Conservation (phyloP, 805 yeast genomes). For the Diddensiella transvaalensis region DNA sequence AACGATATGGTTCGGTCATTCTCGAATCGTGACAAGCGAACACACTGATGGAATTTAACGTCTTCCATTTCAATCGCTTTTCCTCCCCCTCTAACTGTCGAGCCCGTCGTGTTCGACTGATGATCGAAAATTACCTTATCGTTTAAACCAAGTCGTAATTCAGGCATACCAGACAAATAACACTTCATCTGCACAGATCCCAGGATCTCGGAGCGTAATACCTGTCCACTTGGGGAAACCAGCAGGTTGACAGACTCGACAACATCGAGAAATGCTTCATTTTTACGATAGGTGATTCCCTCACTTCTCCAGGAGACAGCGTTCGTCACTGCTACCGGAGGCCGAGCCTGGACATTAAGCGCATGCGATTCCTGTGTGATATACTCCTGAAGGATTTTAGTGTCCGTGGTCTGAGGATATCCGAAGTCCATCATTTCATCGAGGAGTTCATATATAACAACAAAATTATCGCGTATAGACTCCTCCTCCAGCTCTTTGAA, state of each 20-base stretch:
- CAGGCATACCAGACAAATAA: conserved; percentile 89
- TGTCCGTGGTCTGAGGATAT: conserved; percentile 78
- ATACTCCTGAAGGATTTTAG: conserved; percentile 72
- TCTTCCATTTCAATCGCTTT: conserved; percentile 48
- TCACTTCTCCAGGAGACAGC: conserved; percentile 90
- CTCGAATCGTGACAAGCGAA: conserved; percentile 63
- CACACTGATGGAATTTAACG: conserved; percentile 85
- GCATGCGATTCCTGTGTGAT: conserved; percentile 54
- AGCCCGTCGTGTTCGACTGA: conserved; percentile 28
- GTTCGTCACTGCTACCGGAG: conserved; percentile 72
- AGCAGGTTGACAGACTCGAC: conserved; percentile 69
- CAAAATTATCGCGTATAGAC: conserved; percentile 64
- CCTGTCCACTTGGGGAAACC: conserved; percentile 58
- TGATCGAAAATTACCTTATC: conserved; percentile 30
- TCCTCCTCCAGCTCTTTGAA: conserved; percentile 52
- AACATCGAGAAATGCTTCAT: conserved; percentile 86
- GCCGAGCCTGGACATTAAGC: conserved; percentile 40
- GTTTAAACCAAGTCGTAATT: conserved; percentile 70
- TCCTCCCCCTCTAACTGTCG: conserved; percentile 20
- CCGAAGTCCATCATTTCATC: conserved; percentile 92
- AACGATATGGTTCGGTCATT: conserved; percentile 60
- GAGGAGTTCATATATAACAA: conserved; percentile 71
- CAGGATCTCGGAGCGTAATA: conserved; percentile 60
- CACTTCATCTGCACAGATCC: conserved; percentile 74
- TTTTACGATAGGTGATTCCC: conserved; percentile 81